Conservation (phyloP, 2,329 filamentous ascomycete genomes). For the Onygenales sp. region DNA sequence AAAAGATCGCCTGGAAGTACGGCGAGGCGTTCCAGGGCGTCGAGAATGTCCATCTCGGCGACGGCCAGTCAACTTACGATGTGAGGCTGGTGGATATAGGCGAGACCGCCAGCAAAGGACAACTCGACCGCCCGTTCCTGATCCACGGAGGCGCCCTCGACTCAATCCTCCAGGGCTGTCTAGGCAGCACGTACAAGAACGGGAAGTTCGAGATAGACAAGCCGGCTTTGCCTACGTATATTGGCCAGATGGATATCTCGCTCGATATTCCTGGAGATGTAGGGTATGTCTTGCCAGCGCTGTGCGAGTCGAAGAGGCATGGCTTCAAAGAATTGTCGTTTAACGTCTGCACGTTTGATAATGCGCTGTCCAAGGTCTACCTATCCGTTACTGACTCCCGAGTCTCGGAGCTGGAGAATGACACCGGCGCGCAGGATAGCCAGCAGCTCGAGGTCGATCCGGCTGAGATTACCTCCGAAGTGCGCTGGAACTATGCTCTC, state of each 20-base stretch:
- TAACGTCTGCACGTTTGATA: neutral
- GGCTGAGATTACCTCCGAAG: constrained; percentile 1
- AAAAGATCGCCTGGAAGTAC: constrained; percentile 1
- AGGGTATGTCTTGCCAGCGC: neutral
- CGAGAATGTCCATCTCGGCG: neutral
- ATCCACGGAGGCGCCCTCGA: constrained; percentile 1
- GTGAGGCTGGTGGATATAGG: neutral
- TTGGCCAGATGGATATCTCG: constrained; percentile 4
- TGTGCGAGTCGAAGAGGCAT: neutral
- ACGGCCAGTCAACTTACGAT: neutral
- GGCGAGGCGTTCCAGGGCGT: neutral
- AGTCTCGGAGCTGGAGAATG: neutral
- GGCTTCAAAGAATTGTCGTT: neutral
- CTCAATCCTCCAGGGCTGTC: neutral
- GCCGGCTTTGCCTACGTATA: neutral
- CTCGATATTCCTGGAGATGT: constrained; percentile 3
- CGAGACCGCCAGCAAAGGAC: neutral
- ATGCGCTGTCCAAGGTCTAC: neutral
- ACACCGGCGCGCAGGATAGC: neutral
- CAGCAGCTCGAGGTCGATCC: neutral
- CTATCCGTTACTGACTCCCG: constrained; percentile 1
- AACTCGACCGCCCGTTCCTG: neutral
- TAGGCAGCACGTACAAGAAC: constrained; percentile 2
- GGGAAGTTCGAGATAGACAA: constrained; percentile 1
- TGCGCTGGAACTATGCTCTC: constrained; percentile 2